Base-by-base conservation (phyloP, 139 green algal genomes). In the Spirogloea muscicola region DNA sequence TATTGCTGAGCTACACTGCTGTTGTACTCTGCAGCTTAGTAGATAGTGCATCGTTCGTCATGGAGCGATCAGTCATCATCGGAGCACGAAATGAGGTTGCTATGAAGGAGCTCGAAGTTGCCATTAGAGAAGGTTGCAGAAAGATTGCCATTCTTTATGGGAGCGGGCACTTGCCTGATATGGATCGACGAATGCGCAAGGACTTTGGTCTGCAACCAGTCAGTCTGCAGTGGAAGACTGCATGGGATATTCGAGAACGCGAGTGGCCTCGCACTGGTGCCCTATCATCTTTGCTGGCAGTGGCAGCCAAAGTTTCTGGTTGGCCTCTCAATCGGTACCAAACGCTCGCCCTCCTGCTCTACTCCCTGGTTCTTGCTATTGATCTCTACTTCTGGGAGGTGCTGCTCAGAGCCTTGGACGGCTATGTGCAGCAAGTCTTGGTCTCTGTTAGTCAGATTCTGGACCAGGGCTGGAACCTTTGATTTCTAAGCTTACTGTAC, bases 301-400 rank as follows among this genome's bases (percentile, higher is more conserved):
- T 74, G 3, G 16, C 74, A 10, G 70, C 70, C 34, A 43, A 66
- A 2, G 46, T 75, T 1, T 63, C 58, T 3, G 58, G 72, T 21
- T 82, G 71, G 71, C 69, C 48, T 0, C 58, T 80, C n/a, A 82
- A 84, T 80, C 3, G 69, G 27, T 84, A 65, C n/a, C 74, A 81
- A 36, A 81, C 71, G 10, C 33, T 55, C 6, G 74, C 70, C 18
- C 16, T 82, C 72, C 31, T 82, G 29, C 70, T 82, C 31, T 36
- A 83, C 1, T 82, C 74, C 31, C 18, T 84, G n/a, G 51, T 72
- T 25, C 49, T 82, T 37, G 74, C 74, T 31, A 52, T 60, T 13
- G 74, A 82, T 29, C 60, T 82, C 16, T 82, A 42, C 6, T 25
- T 82, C 2, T 82, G 74, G 74, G 74, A 82, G 52, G 33, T 75